phyloP scores from a whole-genome alignment of 768 basidiomycete genomes.

The Amanita muscaria region DNA sequence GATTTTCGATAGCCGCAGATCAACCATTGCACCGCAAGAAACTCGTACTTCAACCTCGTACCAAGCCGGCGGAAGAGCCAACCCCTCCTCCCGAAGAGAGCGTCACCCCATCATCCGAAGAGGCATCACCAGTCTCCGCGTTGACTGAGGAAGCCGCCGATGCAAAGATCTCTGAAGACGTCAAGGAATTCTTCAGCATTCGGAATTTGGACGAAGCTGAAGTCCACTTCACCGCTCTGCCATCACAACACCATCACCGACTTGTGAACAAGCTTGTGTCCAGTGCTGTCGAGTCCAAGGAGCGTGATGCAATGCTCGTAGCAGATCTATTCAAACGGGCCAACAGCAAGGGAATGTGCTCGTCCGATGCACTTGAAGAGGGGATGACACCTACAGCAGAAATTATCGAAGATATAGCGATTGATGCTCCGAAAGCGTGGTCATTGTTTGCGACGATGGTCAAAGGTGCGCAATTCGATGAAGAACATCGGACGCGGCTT shows the following conservation, averaged over 20 bases:
- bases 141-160: constrained; percentile 63
- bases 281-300: constrained; percentile 73
- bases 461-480: constrained; percentile 58
- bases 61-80: constrained; percentile 49
- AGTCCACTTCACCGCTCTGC: constrained; percentile 71
- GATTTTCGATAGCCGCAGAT: constrained; percentile 31
- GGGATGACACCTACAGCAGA: constrained; percentile 66
- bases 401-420: constrained; percentile 78
- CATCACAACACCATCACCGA: constrained; percentile 48
- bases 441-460: constrained; percentile 67
- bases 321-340: constrained; percentile 64
- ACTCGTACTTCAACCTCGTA: constrained; percentile 70
- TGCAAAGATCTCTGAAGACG: constrained; percentile 73
- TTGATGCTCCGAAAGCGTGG: constrained; percentile 87
- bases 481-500: constrained; percentile 46
- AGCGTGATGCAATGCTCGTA: constrained; percentile 70
- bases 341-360: constrained; percentile 50
- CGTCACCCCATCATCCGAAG: constrained; percentile 43
- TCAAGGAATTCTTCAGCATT: constrained; percentile 80
- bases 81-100: constrained; percentile 41
- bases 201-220: constrained; percentile 85
- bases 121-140: constrained; percentile 25
- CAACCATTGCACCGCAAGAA: constrained; percentile 56
- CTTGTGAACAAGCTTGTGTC: constrained; percentile 73
- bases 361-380: constrained; percentile 56